Conservation (phyloP, 257 asterid genomes). For the Parsonsia alboflavescens region DNA sequence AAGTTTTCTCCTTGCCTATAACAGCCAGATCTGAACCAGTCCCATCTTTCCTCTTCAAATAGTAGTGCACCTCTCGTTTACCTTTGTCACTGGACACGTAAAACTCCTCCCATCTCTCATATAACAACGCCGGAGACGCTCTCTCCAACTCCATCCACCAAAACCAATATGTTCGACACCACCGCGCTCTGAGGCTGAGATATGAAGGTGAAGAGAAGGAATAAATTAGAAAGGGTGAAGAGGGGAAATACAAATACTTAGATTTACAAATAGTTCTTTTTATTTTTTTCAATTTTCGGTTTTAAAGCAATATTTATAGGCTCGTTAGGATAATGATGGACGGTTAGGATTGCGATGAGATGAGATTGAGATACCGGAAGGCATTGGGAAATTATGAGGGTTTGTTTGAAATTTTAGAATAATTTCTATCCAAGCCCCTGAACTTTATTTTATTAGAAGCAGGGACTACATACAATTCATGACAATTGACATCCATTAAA, state of each 20-base stretch:
- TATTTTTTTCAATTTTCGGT: constrained; percentile 11
- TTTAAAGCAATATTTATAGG: background rate
- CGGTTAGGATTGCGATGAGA: constrained; percentile 17
- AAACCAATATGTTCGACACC: background rate
- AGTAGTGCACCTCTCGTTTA: constrained; percentile 58
- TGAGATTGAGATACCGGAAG: constrained; percentile 12
- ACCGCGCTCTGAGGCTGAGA: background rate
- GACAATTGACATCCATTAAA: no score
- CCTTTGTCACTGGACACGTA: constrained; percentile 47
- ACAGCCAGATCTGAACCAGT: constrained; percentile 64
- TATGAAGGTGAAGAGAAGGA: constrained; percentile 11
- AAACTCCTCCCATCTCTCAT: constrained; percentile 65
- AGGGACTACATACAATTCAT: background rate
- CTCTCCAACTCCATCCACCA: constrained; percentile 22
- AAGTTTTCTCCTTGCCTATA: constrained; percentile 63
- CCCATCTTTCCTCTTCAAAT: constrained; percentile 51
- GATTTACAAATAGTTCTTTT: constrained; percentile 6
- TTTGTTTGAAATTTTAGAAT: background rate
- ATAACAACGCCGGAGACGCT: constrained; percentile 23
- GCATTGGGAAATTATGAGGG: background rate
- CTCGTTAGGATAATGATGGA: constrained; percentile 12
- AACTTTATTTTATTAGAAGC: background rate
- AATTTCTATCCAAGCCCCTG: background rate
- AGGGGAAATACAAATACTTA: constrained; percentile 11
- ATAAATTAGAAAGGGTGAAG: constrained; percentile 28